phyloP scores from a whole-genome alignment of 495 filamentous ascomycete genomes.

The Evernia prunastri region DNA sequence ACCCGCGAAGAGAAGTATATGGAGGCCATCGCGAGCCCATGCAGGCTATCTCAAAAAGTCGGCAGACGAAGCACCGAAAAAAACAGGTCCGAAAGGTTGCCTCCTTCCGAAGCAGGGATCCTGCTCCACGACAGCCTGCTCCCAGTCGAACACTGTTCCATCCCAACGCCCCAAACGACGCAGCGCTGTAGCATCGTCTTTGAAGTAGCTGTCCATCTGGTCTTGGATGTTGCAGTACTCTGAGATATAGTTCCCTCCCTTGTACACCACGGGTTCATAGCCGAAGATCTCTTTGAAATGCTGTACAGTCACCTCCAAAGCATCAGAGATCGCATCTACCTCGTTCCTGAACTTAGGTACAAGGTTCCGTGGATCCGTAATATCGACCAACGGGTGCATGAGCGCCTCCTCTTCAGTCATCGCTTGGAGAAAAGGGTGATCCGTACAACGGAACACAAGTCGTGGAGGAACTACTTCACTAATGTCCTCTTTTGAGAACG shows the following conservation, averaged over 20 bases:
- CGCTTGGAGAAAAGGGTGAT: not conserved
- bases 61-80: not conserved
- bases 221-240: conserved; percentile 3
- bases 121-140: not conserved
- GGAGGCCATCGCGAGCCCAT: not conserved
- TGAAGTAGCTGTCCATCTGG: not conserved
- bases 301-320: not conserved
- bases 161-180: not conserved
- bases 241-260: not conserved
- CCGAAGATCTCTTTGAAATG: not conserved
- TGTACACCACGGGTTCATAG: not conserved
- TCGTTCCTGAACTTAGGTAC: not conserved
- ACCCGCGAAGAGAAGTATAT: not conserved
- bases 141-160: not conserved
- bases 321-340: not conserved
- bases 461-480: not conserved
- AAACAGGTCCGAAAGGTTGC: not conserved
- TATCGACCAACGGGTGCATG: not conserved
- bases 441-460: not conserved
- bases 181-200: not conserved
- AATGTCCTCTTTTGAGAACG: not conserved
- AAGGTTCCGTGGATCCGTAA: not conserved
- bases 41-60: not conserved
- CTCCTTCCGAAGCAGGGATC: not conserved
- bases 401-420: not conserved